A percentile compares a stretch with the other conserved stretches of the same genome.
Evolutionary conservation across 768 basidiomycete genomes (phyloP).

Genomic region (Lyophyllum semitale): DNA sequence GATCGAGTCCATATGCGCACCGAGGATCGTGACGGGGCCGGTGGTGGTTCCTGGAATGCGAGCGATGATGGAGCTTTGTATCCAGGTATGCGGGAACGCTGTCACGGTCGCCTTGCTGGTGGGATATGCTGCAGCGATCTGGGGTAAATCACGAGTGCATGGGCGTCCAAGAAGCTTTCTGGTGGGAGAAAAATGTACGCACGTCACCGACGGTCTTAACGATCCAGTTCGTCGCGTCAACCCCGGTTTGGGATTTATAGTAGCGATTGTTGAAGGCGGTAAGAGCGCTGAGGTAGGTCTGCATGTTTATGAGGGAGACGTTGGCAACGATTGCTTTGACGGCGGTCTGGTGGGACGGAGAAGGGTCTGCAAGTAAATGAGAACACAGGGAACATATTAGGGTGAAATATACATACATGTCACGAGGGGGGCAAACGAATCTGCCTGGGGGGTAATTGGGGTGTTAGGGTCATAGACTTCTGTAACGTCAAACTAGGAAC

Average conservation of each 20-base stretch:
- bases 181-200: constrained; percentile 7
- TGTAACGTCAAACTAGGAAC: constrained; percentile 32
- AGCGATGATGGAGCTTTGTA: constrained; percentile 14
- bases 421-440: constrained; percentile 7
- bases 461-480: constrained; percentile 28
- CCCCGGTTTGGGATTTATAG: constrained; percentile 38
- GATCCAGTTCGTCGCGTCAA: constrained; percentile 39
- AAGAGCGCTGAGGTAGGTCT: constrained; percentile 32
- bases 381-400: no score
- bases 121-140: not conserved
- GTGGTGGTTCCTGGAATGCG: constrained; percentile 19
- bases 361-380: no score
- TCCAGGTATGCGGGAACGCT: not conserved
- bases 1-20: constrained; percentile 30
- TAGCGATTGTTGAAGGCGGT: constrained; percentile 45
- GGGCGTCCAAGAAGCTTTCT: not conserved
- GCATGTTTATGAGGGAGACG: constrained; percentile 34
- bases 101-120: constrained; percentile 1
- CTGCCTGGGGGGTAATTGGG: constrained; percentile 1
- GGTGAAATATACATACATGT: constrained; percentile 4
- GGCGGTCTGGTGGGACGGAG: constrained; percentile 16
- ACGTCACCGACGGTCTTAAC: constrained; percentile 29
- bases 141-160: not conserved
- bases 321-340: constrained; percentile 27
- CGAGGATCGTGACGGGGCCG: constrained; percentile 26